These are phyloP conservation scores for Neonectria sp. DNA, from an alignment of 2,329 filamentous ascomycete genomes.

Conservation along the genomic window DNA sequence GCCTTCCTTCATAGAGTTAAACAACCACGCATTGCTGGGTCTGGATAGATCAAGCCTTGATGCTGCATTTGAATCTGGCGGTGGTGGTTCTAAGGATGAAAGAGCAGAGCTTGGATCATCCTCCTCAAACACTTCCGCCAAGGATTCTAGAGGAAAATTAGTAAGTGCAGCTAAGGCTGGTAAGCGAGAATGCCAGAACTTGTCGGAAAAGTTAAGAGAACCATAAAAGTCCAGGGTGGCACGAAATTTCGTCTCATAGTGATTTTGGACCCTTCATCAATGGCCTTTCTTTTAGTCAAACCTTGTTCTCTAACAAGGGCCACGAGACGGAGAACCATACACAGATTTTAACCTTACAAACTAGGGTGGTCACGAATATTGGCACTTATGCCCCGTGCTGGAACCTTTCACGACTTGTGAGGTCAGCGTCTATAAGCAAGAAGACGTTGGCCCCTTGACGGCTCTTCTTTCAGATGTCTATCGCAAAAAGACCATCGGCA, in stretches of 20 bases:
- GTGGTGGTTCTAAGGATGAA: neutral
- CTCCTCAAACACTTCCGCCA: neutral
- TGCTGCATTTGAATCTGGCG: neutral
- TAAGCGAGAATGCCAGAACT: neutral
- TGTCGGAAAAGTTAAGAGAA: neutral
- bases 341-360: too few relatives aligned
- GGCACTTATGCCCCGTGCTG: too few relatives aligned
- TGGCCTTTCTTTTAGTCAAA: neutral
- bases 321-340: too few relatives aligned
- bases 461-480: too few relatives aligned
- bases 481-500: too few relatives aligned
- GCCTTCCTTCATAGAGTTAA: neutral
- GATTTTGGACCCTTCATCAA: neutral
- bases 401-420: too few relatives aligned
- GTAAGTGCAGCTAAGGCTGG: neutral
- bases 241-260: neutral
- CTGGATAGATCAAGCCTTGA: neutral
- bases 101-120: neutral
- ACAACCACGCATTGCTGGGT: neutral
- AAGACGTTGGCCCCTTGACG: too few relatives aligned
- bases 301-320: neutral
- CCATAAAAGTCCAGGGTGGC: neutral
- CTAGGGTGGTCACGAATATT: too few relatives aligned
- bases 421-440: too few relatives aligned
- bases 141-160: neutral